These are phyloP conservation scores for Solanum habrochaites DNA, from an alignment of 257 asterid species.

Conservation along the genomic window DNA sequence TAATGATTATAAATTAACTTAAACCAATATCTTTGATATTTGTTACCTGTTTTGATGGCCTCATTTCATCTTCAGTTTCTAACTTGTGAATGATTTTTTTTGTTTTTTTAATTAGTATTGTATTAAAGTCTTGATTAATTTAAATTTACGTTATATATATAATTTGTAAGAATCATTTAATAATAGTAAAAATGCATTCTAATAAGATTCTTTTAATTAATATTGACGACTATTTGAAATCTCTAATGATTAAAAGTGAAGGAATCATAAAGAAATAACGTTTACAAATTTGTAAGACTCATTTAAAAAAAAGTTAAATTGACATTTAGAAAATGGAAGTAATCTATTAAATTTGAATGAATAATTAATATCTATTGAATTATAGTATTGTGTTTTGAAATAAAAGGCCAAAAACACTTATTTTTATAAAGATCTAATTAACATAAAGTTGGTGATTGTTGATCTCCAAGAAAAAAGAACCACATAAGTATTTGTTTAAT, in stretches of 20 bases:
- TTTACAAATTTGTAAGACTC: too few species aligned
- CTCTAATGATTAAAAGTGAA: not conserved
- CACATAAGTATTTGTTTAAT: not conserved
- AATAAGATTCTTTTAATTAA: not conserved
- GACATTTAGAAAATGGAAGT: not conserved
- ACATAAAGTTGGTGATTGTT: not conserved
- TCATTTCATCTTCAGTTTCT: not conserved
- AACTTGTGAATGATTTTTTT: not conserved
- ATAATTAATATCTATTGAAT: not conserved
- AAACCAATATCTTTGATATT: not conserved
- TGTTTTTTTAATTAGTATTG: not conserved
- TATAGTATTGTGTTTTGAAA: not conserved
- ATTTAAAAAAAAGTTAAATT: not conserved
- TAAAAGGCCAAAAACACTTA: too few species aligned
- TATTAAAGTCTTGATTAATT: not conserved
- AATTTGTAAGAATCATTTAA: too few species aligned
- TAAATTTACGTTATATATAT: not conserved
- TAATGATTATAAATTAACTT: not conserved
- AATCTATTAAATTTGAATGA: not conserved
- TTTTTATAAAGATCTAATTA: not conserved
- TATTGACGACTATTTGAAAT: fast-evolving
- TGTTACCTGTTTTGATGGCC: not conserved
- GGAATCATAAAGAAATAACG: not conserved
- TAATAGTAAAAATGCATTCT: too few species aligned
- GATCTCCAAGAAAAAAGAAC: not conserved